phyloP scores from a whole-genome alignment of 2,329 filamentous ascomycete species.

The Emmonsia crescens region DNA sequence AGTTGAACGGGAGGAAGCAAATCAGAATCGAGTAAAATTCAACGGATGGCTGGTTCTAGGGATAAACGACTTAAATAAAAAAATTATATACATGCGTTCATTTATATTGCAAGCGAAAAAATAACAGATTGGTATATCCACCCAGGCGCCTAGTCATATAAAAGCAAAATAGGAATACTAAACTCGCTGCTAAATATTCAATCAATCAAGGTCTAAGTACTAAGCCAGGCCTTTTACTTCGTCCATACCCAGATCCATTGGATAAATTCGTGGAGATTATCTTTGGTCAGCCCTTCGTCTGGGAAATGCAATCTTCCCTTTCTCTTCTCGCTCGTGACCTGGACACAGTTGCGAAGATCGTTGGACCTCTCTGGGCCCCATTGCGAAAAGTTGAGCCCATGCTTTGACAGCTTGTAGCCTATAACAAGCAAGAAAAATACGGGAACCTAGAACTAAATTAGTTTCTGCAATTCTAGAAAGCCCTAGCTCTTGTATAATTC shows the following conservation, averaged over 20 bases:
- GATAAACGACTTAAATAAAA: neutral
- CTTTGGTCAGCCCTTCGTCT: slow-evolving; percentile 22
- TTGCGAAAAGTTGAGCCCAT: slow-evolving; percentile 23
- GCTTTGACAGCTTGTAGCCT: slow-evolving; percentile 30
- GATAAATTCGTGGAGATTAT: slow-evolving; percentile 22
- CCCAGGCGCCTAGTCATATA: neutral
- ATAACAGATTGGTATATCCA: slow-evolving; percentile 1
- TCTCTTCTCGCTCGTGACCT: slow-evolving; percentile 22
- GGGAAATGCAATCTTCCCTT: slow-evolving; percentile 30
- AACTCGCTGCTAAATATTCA: neutral
- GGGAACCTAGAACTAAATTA: slow-evolving; percentile 19
- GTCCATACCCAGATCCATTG: slow-evolving; percentile 32
- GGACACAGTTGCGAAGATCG: slow-evolving; percentile 29
- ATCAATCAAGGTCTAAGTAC: neutral
- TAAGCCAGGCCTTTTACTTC: slow-evolving; percentile 17
- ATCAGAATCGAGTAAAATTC: neutral
- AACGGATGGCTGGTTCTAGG: neutral
- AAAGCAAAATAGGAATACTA: neutral
- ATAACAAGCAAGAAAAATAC: slow-evolving; percentile 30
- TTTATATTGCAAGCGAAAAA: neutral
- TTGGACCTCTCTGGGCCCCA: slow-evolving; percentile 29
- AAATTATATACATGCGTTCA: neutral
- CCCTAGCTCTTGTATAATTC: neutral
- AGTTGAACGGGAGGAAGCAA: too few relatives aligned
- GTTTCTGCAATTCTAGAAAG: neutral